Conservation (phyloP, 768 basidiomycete genomes). For the Pholiota microspora region DNA sequence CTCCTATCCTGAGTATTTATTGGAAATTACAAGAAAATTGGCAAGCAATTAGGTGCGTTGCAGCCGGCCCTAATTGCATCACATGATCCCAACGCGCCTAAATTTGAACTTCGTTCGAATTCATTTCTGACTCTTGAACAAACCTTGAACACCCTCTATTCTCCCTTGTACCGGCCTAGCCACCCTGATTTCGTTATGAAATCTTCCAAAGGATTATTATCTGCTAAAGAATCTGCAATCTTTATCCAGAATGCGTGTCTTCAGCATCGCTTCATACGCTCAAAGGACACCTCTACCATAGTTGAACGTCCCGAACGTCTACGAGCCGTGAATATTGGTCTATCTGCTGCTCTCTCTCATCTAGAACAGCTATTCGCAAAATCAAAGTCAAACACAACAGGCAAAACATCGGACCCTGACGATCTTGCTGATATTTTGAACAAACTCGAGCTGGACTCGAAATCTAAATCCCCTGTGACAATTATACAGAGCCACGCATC, state of each 20-base stretch:
- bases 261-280: slow-evolving; percentile 76
- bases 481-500: slow-evolving; percentile 54
- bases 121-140: neutral
- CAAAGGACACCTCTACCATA: slow-evolving; percentile 67
- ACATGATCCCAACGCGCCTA: neutral
- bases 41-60: neutral
- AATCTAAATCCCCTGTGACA: slow-evolving; percentile 28
- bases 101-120: neutral
- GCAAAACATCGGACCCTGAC: slow-evolving; percentile 11
- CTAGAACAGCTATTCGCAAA: slow-evolving; percentile 43
- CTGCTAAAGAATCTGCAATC: slow-evolving; percentile 27
- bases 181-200: no score
- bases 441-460: slow-evolving; percentile 21
- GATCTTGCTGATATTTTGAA: slow-evolving; percentile 27
- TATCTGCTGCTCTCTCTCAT: slow-evolving; percentile 76
- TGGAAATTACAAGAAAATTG: no score
- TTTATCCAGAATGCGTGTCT: slow-evolving; percentile 74
- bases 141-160: no score
- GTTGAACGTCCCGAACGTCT: slow-evolving; percentile 92
- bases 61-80: neutral
- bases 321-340: slow-evolving; percentile 77
- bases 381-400: neutral
- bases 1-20: no score
- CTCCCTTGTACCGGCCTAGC: no score
- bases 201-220: no score